Evolutionary conservation across 176 grass and related monocot genomes (phyloP), one percentile per base, ranked within the genome.

Genomic region (Bothriochloa decipiens): DNA sequence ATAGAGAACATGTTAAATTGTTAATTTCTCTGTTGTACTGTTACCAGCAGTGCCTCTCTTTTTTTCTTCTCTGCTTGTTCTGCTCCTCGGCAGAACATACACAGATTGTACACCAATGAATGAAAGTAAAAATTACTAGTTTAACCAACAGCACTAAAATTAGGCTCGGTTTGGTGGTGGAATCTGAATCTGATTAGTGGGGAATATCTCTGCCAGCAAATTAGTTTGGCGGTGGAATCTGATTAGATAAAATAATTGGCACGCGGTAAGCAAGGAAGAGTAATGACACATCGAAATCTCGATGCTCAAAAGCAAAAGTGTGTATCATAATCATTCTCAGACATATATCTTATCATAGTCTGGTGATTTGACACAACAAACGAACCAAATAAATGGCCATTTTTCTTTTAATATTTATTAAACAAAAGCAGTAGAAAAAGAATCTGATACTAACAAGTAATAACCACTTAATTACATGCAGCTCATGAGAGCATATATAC

Each of bases 221-320:
- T 74, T 49, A 65, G 57, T 82, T 82, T 7, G 36, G 53, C 32
- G 28, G 68, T 4, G 37, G 81, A 82, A 83, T 83, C 49, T 28
- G 68, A 22, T 63, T 43, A 83, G 55, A 53, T 42, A 60, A 20
- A 63, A 74, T 70, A 73, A 62, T 26, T 41, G 3, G 22, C 57
- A 23, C 25, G 12, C 37, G 11, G 40, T 62, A 32, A 82, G 1
- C 1, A 72, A 28, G 22, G 16, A 52, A 0, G n/a, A 7, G 3
- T 9, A 42, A 47, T 49, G 46, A 53, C 49, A 55, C 7, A 20
- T 55, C 52, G 47, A 47, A 8, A 73, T 26, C 5, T 23, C 6
- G 4, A 28, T 50, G 25, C 15, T 74, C 6, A 50, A 29, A 50
- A 74, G 45, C 3, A 74, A 29, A 18, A 32, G 43, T 45, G 26